Conservation (phyloP, 768 basidiomycete species). For the Rhizopogon vinicolor region DNA sequence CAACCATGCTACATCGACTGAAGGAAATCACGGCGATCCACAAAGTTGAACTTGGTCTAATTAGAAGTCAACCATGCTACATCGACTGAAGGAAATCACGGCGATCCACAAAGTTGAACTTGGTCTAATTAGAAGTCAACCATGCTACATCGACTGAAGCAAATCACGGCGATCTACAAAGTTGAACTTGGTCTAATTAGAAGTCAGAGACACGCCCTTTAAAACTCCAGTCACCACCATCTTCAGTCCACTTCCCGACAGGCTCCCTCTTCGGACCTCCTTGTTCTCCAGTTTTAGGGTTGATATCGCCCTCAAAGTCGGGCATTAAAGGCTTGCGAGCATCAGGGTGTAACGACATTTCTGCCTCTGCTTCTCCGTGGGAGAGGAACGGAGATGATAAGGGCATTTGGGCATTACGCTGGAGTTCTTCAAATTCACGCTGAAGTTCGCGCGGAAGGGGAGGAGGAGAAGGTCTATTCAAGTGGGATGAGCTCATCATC, state of each 20-base stretch:
- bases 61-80: no score
- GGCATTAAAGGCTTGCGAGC: constrained; percentile 51
- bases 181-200: constrained; percentile 23
- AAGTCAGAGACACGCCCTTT: constrained; percentile 89
- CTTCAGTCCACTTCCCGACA: constrained; percentile 50
- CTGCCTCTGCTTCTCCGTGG: constrained; percentile 30
- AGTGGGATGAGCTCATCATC: constrained; percentile 25
- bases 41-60: background rate
- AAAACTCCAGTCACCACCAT: constrained; percentile 84
- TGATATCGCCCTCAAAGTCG: constrained; percentile 77
- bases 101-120: background rate
- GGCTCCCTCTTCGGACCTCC: constrained; percentile 90
- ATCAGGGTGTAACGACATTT: constrained; percentile 64
- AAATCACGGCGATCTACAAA: no score
- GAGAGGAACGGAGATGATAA: constrained; percentile 24
- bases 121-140: no score
- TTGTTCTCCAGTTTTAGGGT: constrained; percentile 79
- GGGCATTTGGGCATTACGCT: constrained; percentile 52
- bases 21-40: no score
- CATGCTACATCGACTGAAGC: no score
- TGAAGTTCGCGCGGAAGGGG: constrained; percentile 73
- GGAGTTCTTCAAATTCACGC: constrained; percentile 83
- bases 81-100: no score
- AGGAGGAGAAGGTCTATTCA: constrained; percentile 66
- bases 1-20: no score